A percentile compares a stretch with the other conserved stretches of the same genome.
These are phyloP conservation scores for Apophysomyces trapeziformis DNA, from an alignment of 371 early-diverging fungal genomes.

Conservation along the genomic window DNA sequence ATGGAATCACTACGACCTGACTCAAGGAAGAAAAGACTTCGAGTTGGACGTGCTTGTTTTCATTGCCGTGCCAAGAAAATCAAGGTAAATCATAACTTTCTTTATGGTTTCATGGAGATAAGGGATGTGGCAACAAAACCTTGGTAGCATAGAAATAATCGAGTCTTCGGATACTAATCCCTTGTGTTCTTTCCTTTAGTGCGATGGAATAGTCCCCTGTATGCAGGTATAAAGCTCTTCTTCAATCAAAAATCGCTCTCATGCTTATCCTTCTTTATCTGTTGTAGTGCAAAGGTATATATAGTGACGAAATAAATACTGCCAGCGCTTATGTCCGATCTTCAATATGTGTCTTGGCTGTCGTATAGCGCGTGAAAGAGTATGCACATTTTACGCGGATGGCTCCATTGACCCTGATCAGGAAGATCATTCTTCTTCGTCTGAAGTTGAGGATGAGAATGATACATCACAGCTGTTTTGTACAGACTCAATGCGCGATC, in stretches of 20 bases:
- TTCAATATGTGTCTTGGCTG: background rate
- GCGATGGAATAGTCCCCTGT: constrained; percentile 58
- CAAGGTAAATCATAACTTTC: constrained; percentile 32
- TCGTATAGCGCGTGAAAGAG: constrained; percentile 28
- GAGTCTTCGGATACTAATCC: background rate
- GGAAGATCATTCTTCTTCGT: constrained; percentile 6
- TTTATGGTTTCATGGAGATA: no score
- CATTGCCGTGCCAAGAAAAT: constrained; percentile 56
- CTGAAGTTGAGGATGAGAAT: background rate
- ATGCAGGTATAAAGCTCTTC: constrained; percentile 47
- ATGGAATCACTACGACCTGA: background rate
- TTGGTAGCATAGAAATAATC: background rate
- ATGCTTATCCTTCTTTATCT: background rate
- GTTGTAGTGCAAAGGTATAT: constrained; percentile 24
- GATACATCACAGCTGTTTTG: constrained; percentile 20
- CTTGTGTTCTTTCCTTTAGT: constrained; percentile 27
- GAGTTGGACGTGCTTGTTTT: constrained; percentile 51
- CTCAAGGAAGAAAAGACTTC: constrained; percentile 38
- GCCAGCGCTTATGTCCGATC: background rate
- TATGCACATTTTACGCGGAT: constrained; percentile 34
- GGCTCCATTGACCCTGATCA: constrained; percentile 29
- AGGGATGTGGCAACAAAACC: background rate
- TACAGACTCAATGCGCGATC: constrained; percentile 18
- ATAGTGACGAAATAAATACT: background rate
- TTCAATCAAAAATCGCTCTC: no score